These are phyloP conservation scores for Scenedesmus sp. DNA, from an alignment of 163 green algal genomes.

Conservation along the genomic window DNA sequence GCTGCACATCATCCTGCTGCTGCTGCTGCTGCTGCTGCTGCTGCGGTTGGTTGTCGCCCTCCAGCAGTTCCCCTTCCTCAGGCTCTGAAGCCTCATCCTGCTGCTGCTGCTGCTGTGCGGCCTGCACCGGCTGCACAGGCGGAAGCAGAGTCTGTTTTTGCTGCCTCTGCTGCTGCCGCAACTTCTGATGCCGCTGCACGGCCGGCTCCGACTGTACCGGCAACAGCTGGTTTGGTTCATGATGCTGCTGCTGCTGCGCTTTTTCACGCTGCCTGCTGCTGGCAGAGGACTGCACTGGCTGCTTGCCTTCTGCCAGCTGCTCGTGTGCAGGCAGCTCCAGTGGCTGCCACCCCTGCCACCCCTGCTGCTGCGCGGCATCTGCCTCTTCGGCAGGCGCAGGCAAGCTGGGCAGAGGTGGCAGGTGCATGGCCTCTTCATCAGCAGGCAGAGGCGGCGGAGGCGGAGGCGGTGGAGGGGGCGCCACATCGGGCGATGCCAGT, in stretches of 20 bases:
- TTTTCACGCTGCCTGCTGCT: background rate
- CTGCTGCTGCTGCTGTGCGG: background rate
- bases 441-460: background rate
- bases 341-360: background rate
- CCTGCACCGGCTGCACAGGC: background rate
- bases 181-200: background rate
- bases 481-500: background rate
- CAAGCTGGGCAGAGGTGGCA: background rate
- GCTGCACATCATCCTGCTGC: background rate
- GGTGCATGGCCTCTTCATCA: background rate
- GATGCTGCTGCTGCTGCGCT: constrained; percentile 4
- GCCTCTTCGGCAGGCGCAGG: background rate
- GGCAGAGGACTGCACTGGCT: background rate
- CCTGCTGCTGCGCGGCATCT: background rate
- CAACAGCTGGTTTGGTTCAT: background rate
- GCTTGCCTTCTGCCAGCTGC: background rate
- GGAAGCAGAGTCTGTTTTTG: background rate
- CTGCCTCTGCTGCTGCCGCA: background rate
- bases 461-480: too few relatives aligned
- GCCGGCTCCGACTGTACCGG: background rate
- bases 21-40: background rate
- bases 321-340: background rate
- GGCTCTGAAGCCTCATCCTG: background rate
- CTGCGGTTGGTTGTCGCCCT: background rate
- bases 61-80: background rate